Percentiles rank a stretch among this genome's conserved stretches.
Evolutionary conservation across 2,329 filamentous ascomycete species (phyloP).

Genomic region (Pyricularia grisea): DNA sequence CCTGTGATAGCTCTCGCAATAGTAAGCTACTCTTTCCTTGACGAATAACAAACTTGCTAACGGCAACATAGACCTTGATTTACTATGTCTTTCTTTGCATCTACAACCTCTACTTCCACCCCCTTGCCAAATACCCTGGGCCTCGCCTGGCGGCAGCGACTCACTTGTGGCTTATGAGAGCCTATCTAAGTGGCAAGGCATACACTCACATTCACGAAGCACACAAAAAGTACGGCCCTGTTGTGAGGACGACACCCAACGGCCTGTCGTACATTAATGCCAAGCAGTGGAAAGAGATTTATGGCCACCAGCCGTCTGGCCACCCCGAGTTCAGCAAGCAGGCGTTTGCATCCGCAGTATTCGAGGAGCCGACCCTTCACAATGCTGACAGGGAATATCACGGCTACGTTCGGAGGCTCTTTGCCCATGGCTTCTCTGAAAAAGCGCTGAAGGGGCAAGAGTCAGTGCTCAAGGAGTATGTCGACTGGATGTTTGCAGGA

Average conservation of each 20-base stretch:
- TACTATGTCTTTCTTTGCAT: not conserved
- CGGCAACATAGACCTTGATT: not conserved
- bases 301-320: slow-evolving; percentile 12
- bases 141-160: slow-evolving; percentile 7
- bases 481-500: slow-evolving; percentile 7
- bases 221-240: slow-evolving; percentile 26
- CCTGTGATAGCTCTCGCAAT: not conserved
- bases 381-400: slow-evolving; percentile 10
- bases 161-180: not conserved
- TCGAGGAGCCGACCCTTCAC: slow-evolving; percentile 3
- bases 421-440: slow-evolving; percentile 15
- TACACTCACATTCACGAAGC: not conserved
- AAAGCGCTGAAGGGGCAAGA: slow-evolving; percentile 14
- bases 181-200: slow-evolving; percentile 1
- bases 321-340: not conserved
- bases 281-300: slow-evolving; percentile 25
- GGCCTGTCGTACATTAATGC: slow-evolving; percentile 28
- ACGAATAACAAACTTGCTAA: not conserved
- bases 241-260: slow-evolving; percentile 31
- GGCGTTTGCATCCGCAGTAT: slow-evolving; percentile 1
- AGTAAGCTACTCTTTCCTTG: not conserved
- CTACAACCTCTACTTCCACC: slow-evolving; percentile 5
- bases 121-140: slow-evolving; percentile 2
- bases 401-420: slow-evolving; percentile 3
- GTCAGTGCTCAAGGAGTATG: slow-evolving; percentile 11